A percentile compares a stretch with the other conserved stretches of the same genome.
phyloP scores from a whole-genome alignment of 306 rosid species.

The Lathyrus aphaca region DNA sequence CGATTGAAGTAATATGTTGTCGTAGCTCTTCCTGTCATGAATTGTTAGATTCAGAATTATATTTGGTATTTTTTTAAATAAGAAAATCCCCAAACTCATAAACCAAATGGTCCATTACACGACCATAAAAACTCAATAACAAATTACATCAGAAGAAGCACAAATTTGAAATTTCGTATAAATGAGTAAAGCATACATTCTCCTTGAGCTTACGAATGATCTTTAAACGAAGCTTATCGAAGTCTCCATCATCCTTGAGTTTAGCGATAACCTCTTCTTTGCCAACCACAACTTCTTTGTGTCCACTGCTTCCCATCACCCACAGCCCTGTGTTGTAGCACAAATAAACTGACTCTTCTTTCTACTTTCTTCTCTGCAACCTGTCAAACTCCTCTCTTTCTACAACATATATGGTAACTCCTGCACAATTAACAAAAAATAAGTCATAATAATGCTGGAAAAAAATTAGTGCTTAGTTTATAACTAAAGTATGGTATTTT shows the following conservation, averaged over 20 bases:
- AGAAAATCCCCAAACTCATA: not conserved
- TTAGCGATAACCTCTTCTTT: conserved; percentile 78
- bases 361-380: conserved; percentile 12
- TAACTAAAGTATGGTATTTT: no score
- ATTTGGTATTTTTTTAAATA: not conserved
- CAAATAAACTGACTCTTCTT: not conserved
- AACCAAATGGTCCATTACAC: conserved; percentile 10
- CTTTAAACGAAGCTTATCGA: conserved; percentile 82
- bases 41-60: conserved; percentile 34
- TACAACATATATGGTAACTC: conserved; percentile 44
- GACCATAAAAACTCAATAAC: not conserved
- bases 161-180: not conserved
- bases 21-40: conserved; percentile 70
- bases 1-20: conserved; percentile 55
- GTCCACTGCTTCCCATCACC: conserved; percentile 38
- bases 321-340: conserved; percentile 5
- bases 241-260: conserved; percentile 96
- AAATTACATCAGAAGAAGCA: not conserved
- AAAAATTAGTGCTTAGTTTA: not conserved
- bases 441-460: conserved; percentile 23
- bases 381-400: not conserved
- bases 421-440: conserved; percentile 44
- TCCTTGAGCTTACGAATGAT: conserved; percentile 81
- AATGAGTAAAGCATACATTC: conserved; percentile 46
- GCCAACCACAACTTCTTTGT: conserved; percentile 31